Evolutionary conservation across 176 grass and related monocot genomes (phyloP).

Genomic region (Phyllostachys edulis): DNA sequence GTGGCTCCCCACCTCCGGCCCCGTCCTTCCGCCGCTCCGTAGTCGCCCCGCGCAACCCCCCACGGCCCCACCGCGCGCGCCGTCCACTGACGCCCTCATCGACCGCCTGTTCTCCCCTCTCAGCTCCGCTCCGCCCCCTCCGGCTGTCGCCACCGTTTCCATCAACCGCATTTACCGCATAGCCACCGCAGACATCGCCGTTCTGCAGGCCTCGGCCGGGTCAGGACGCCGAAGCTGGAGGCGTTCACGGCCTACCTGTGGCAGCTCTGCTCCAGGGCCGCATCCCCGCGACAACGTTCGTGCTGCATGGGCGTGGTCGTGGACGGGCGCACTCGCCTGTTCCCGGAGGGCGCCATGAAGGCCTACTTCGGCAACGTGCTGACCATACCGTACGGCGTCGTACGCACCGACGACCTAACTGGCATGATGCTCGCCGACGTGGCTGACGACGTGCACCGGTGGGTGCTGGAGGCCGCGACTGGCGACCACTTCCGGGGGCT

Average conservation of each 20-base stretch:
- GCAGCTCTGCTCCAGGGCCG: conserved; percentile 43
- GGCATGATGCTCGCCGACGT: conserved; percentile 44
- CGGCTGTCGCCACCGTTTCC: background rate
- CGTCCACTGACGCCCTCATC: conserved; percentile 47
- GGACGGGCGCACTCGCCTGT: conserved; percentile 54
- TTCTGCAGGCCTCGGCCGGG: conserved; percentile 35
- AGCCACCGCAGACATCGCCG: conserved; percentile 29
- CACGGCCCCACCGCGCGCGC: background rate
- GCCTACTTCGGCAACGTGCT: conserved; percentile 76
- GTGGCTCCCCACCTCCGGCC: background rate
- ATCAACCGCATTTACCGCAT: conserved; percentile 73
- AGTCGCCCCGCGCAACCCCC: conserved; percentile 42
- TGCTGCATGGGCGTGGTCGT: conserved; percentile 80
- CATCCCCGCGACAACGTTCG: background rate
- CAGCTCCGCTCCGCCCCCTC: conserved; percentile 19
- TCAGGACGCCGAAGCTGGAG: conserved; percentile 45
- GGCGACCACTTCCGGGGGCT: too few relatives aligned
- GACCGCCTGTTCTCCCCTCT: conserved; percentile 37
- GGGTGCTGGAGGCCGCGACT: conserved; percentile 44
- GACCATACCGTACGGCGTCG: conserved; percentile 55
- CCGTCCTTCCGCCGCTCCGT: conserved; percentile 54
- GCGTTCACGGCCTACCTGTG: conserved; percentile 73
- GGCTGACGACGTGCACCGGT: conserved; percentile 51
- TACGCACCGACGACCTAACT: background rate
- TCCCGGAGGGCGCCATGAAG: conserved; percentile 22